phyloP scores from a whole-genome alignment of 2,329 filamentous ascomycete genomes.

The Apiospora hydei region DNA sequence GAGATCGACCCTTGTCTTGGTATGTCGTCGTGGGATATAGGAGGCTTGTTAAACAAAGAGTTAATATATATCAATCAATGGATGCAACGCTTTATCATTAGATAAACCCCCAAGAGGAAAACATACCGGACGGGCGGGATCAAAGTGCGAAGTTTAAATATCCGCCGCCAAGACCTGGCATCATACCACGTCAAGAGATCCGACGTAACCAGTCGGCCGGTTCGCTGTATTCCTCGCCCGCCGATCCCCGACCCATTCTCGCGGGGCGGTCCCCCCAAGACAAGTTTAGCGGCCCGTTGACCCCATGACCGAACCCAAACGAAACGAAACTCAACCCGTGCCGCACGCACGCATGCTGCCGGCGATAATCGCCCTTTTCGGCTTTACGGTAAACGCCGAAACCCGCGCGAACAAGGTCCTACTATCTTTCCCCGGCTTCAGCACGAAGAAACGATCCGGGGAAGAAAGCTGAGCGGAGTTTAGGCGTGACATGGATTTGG shows the following conservation, averaged over 20 bases:
- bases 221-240: neutral
- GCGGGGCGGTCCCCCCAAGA: neutral
- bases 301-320: neutral
- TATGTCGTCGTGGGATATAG: too few species aligned
- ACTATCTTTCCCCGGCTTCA: neutral
- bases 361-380: neutral
- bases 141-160: neutral
- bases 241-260: conserved; percentile 11
- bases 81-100: too few species aligned
- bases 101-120: too few species aligned
- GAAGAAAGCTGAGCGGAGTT: neutral
- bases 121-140: neutral
- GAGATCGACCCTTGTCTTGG: too few species aligned
- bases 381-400: conserved; percentile 12
- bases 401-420: neutral
- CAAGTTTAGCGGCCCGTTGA: neutral
- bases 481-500: neutral
- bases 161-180: neutral
- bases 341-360: neutral
- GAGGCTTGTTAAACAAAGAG: too few species aligned
- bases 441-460: neutral
- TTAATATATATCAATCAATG: too few species aligned
- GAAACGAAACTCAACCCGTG: neutral
- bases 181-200: conserved; percentile 20
- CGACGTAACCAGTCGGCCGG: neutral